phyloP scores from a whole-genome alignment of 1,284 basidiomycete genomes.

The Microbotryum intermedium region DNA sequence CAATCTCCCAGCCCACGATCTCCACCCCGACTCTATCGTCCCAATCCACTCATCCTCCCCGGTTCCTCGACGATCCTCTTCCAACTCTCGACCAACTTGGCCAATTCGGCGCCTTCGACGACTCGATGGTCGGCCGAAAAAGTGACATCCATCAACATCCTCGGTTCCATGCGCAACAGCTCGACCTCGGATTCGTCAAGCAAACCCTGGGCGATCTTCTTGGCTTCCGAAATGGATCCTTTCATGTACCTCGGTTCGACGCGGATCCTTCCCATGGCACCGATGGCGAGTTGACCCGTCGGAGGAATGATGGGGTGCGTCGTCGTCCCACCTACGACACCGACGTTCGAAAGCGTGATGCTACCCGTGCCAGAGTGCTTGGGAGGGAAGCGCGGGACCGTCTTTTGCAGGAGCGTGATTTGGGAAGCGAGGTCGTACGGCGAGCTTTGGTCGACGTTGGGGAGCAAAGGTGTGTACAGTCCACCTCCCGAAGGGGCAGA shows the following conservation, averaged over 20 bases:
- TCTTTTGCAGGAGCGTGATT: constrained; percentile 51
- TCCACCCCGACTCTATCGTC: constrained; percentile 26
- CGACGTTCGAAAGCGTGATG: constrained; percentile 78
- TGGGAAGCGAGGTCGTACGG: constrained; percentile 59
- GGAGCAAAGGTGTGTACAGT: constrained; percentile 75
- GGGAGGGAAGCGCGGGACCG: constrained; percentile 52
- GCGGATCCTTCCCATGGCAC: constrained; percentile 67
- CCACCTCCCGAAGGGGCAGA: constrained; percentile 59
- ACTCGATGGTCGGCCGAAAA: constrained; percentile 88
- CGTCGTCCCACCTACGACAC: constrained; percentile 64
- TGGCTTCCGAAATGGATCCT: background rate
- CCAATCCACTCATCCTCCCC: constrained; percentile 58
- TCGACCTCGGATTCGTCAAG: constrained; percentile 44
- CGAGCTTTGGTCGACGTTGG: constrained; percentile 52
- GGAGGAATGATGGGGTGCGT: constrained; percentile 74
- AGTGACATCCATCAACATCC: constrained; percentile 65
- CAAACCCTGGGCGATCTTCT: constrained; percentile 35
- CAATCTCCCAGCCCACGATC: too few species aligned
- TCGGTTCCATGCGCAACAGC: constrained; percentile 41
- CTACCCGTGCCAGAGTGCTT: constrained; percentile 65
- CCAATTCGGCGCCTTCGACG: constrained; percentile 85
- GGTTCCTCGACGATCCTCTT: constrained; percentile 74
- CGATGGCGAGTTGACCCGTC: constrained; percentile 82
- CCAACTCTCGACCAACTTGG: constrained; percentile 84
- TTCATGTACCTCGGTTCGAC: constrained; percentile 25